Evolutionary conservation across 1,139 yeast genomes (phyloP).

Genomic region (Debaryomyces coudertii): DNA sequence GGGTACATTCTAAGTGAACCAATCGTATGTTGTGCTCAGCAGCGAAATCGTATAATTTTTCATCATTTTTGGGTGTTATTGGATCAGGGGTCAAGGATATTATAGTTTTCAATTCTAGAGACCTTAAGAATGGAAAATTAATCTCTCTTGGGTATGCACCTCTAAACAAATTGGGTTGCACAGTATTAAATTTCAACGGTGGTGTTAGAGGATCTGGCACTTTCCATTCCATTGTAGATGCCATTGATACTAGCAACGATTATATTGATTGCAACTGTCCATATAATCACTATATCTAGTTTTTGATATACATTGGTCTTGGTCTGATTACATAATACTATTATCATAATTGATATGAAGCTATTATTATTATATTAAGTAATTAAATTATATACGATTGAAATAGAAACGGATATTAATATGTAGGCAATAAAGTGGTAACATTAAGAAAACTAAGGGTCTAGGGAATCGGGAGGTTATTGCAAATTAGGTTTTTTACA

Average conservation of each 20-base stretch:
- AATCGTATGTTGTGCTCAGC: constrained; percentile 47
- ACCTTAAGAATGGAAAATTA: constrained; percentile 70
- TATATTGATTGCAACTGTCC: background rate
- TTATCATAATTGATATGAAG: background rate
- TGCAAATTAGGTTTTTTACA: constrained; percentile 46
- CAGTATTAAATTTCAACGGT: constrained; percentile 75
- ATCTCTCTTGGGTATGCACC: constrained; percentile 86
- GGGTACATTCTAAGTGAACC: constrained; percentile 68
- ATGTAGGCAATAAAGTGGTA: background rate
- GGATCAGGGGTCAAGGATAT: constrained; percentile 82
- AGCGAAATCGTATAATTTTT: constrained; percentile 56
- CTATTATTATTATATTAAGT: constrained; percentile 6
- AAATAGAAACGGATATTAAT: background rate
- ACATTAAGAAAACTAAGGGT: background rate
- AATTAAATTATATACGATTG: constrained; percentile 4
- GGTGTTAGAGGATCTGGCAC: constrained; percentile 60
- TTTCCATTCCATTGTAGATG: constrained; percentile 18
- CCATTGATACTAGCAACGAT: background rate
- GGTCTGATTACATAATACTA: constrained; percentile 3
- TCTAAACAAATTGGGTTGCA: constrained; percentile 71
- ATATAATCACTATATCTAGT: background rate
- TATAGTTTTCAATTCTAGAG: constrained; percentile 70
- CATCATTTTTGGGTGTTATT: constrained; percentile 56
- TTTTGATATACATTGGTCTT: background rate
- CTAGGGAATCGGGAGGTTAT: background rate